Base-by-base conservation (phyloP, 2,329 filamentous ascomycete genomes). In the Talaromyces sp. region DNA sequence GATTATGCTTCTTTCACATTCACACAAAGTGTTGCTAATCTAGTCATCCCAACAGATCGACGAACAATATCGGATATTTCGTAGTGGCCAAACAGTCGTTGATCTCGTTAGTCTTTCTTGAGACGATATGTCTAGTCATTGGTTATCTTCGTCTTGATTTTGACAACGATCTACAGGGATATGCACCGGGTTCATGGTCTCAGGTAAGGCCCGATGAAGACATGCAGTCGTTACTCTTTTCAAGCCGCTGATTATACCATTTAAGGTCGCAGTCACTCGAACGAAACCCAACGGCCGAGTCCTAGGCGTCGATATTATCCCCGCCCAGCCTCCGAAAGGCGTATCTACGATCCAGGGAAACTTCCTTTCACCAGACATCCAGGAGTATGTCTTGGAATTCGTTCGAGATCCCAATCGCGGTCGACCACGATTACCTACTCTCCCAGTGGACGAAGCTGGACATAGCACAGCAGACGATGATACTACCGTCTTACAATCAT, bases 281-380 rank as follows among this genome's bases (percentile, higher is more conserved):
- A 96, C 92, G 4, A 84, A 85, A 67, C 93, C 93, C 0, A 79
- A 85, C 54, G 93, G 93, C 9, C 87, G 90, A 50, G 88, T 99
- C 13, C 82, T 99, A 33, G 96, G 95, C 11, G 94, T 99, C 72
- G 95, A 99, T 76, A 85, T 99, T 60, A 92, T 99, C 69, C 95
- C 95, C 4, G 92, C 93, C 0, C 90, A 94, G 75, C 94, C 96
- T 5, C 95, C 95, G 0, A 88, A 86, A 72, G 95, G 95, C 24
- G 93, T 96, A n/a, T 93, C 91, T 33, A 92, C 92, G 2, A 93
- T 99, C 65, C 95, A 99, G 78, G 95, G 96, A 57, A 91, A 99
- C 75, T 98, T 99, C 70, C 82, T 98, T 47, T 90, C 88, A 6
- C 84, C 87, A 0, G 78, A 80, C 2, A 88, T 97, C n/a, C 90